These are phyloP conservation scores for Podospora pseudoanserina DNA, from an alignment of 495 filamentous ascomycete species.

Conservation along the genomic window DNA sequence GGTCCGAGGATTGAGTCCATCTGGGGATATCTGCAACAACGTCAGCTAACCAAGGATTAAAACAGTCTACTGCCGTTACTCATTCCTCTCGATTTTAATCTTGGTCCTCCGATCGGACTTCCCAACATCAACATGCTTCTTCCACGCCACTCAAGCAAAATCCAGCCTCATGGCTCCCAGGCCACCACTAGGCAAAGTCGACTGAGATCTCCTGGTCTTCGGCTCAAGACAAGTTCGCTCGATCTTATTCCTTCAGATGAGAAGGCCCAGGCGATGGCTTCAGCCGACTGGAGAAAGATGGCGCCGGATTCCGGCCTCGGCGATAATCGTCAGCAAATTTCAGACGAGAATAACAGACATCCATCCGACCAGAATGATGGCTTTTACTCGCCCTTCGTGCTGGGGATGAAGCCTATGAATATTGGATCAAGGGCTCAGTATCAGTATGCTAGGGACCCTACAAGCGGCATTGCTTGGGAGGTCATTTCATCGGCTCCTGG, in stretches of 20 bases:
- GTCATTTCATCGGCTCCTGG: slow-evolving; percentile 22
- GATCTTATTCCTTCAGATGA: slow-evolving; percentile 12
- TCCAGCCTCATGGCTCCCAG: not conserved
- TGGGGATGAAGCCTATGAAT: slow-evolving; percentile 16
- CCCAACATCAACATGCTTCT: slow-evolving; percentile 17
- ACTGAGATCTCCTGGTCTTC: slow-evolving; percentile 12
- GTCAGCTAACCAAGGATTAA: not conserved
- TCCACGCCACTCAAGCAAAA: not conserved
- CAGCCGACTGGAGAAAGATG: slow-evolving; percentile 31
- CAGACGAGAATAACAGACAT: not conserved
- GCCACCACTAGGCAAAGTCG: slow-evolving; percentile 14
- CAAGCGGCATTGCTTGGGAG: slow-evolving; percentile 22
- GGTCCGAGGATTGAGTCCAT: too few relatives aligned
- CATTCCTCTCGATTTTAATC: not conserved
- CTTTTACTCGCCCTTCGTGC: not conserved
- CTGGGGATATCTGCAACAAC: not conserved
- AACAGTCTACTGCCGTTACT: not conserved
- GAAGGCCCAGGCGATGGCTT: slow-evolving; percentile 25
- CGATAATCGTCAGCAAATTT: not conserved
- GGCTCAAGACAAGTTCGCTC: slow-evolving; percentile 17
- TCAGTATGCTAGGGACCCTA: slow-evolving; percentile 11
- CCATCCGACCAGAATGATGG: slow-evolving; percentile 13
- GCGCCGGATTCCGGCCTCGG: slow-evolving; percentile 4
- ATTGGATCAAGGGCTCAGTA: not conserved
- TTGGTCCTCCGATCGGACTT: too few relatives aligned